Percentiles rank a stretch among this genome's conserved stretches.
These are phyloP conservation scores for Hymenochaete sp. DNA, from an alignment of 1,284 basidiomycete species.

Conservation along the genomic window DNA sequence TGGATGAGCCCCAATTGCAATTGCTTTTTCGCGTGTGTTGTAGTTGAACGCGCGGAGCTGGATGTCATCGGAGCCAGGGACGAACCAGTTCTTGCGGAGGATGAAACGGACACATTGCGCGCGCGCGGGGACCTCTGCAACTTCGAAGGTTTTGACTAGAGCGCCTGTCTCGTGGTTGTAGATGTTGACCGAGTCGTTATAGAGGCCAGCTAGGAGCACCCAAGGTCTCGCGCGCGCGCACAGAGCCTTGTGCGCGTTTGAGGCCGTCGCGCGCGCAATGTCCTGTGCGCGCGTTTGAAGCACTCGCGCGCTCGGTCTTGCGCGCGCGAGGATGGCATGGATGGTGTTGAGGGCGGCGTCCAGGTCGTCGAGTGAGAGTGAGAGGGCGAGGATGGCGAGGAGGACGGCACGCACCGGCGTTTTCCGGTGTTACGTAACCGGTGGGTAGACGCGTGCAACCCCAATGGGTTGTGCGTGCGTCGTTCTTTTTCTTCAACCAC, in stretches of 20 bases:
- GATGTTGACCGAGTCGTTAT: constrained; percentile 96
- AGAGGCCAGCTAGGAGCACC: constrained; percentile 77
- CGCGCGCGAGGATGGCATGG: constrained; percentile 64
- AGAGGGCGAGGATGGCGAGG: no score
- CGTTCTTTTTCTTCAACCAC: no score
- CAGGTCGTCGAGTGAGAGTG: constrained; percentile 85
- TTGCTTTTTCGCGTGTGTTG: constrained; percentile 97
- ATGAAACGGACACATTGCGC: constrained; percentile 97
- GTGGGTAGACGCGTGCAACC: no score
- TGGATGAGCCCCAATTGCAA: constrained; percentile 93
- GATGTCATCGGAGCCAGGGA: constrained; percentile 96
- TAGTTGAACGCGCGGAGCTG: constrained; percentile 98
- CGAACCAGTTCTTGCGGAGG: constrained; percentile 97
- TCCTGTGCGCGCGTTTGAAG: no score
- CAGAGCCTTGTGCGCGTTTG: no score
- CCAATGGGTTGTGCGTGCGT: no score
- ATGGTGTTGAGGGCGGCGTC: constrained; percentile 82
- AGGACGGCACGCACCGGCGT: no score
- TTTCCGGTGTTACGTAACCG: no score
- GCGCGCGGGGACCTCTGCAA: constrained; percentile 94
- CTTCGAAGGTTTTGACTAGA: constrained; percentile 94
- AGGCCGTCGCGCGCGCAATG: no score
- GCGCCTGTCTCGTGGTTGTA: constrained; percentile 96
- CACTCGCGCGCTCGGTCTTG: constrained; percentile 85
- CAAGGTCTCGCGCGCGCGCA: no score